These are phyloP conservation scores for Agrocybe chaxingu DNA, from an alignment of 768 basidiomycete genomes.

Conservation along the genomic window DNA sequence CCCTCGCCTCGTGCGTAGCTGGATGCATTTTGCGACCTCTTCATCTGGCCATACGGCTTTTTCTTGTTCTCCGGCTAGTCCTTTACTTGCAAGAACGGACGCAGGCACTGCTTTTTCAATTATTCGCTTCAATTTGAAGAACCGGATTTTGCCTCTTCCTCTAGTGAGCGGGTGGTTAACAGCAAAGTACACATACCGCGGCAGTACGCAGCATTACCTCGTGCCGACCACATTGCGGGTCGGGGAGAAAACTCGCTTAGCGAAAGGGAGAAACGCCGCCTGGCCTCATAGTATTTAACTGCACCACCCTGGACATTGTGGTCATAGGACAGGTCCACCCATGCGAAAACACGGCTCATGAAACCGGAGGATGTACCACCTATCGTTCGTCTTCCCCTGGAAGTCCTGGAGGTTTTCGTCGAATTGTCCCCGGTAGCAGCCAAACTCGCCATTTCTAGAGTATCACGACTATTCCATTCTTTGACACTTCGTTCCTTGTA, in stretches of 20 bases:
- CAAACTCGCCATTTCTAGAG: conserved; percentile 28
- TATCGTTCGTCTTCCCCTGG: conserved; percentile 29
- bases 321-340: conserved; percentile 1
- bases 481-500: conserved; percentile 31
- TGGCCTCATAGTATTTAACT: conserved; percentile 1
- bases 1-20: neutral
- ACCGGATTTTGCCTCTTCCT: neutral
- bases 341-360: conserved; percentile 17
- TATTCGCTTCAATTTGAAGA: neutral
- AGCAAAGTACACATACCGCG: conserved; percentile 5
- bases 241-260: neutral
- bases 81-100: neutral
- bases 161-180: conserved; percentile 6
- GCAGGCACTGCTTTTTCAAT: neutral
- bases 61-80: neutral
- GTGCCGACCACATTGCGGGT: conserved; percentile 14
- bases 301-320: conserved; percentile 1
- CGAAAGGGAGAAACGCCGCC: conserved; percentile 7
- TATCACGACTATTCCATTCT: conserved; percentile 30
- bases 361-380: conserved; percentile 13
- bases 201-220: conserved; percentile 7
- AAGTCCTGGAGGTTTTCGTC: conserved; percentile 32
- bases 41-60: neutral
- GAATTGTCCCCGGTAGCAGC: conserved; percentile 22
- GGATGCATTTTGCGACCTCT: conserved; percentile 6